These are phyloP conservation scores for Mycena galopus DNA, from an alignment of 768 basidiomycete species.

Conservation along the genomic window DNA sequence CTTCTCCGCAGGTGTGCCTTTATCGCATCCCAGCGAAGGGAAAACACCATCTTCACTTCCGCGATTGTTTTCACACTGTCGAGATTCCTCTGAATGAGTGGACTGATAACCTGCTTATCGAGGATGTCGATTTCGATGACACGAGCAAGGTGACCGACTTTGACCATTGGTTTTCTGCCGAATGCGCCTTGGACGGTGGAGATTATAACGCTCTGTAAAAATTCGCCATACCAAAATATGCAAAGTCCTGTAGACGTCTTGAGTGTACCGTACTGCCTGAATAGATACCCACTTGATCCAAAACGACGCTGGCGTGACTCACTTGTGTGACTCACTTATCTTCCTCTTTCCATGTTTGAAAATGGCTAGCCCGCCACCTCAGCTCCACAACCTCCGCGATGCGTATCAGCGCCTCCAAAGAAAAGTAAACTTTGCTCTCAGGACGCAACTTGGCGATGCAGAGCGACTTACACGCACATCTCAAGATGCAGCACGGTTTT, in stretches of 20 bases:
- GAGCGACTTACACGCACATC: neutral
- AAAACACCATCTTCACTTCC: neutral
- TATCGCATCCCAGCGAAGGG: neutral
- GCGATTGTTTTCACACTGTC: neutral
- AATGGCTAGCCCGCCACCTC: neutral
- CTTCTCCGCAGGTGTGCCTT: neutral
- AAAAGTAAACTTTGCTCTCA: neutral
- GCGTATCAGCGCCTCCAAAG: neutral
- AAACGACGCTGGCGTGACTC: too few relatives aligned
- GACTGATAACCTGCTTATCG: conserved; percentile 2
- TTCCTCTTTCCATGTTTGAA: neutral
- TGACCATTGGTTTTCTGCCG: conserved; percentile 8
- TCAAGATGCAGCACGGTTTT: neutral
- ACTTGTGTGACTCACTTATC: too few relatives aligned
- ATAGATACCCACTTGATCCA: too few relatives aligned
- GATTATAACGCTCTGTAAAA: neutral
- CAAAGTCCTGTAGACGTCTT: too few relatives aligned
- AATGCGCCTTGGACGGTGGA: neutral
- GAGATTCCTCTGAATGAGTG: neutral
- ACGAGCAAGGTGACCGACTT: neutral
- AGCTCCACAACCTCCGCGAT: neutral
- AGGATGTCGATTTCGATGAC: conserved; percentile 5
- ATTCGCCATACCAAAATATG: neutral
- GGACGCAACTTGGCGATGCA: neutral
- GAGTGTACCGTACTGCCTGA: too few relatives aligned